Base-by-base conservation (phyloP, 768 basidiomycete genomes). In the Cytidiella melzeri region DNA sequence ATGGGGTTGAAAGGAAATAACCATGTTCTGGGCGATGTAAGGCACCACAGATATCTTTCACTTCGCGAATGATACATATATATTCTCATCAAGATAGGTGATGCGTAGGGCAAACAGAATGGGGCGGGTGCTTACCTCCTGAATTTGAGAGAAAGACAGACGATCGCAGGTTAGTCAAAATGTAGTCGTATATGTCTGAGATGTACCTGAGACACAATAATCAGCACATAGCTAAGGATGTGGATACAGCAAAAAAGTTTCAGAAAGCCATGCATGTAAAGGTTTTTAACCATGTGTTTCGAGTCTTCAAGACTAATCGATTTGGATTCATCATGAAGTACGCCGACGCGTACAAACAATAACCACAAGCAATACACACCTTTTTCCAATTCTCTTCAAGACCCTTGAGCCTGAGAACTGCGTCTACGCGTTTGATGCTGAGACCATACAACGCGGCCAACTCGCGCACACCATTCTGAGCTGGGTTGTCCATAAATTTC, bases 261-360 rank as follows among this genome's bases (percentile, higher is more conserved):
- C 66, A 68, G 65, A 69, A 67, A 69, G 66, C 62, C 65, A 71
- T 66, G 65, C 65, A 69, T 69, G 64, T 65, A 48, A 56, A 47
- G 51, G 58, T 63, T 62, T 80, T 70, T 80, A 88, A 89, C 85
- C 87, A 88, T 78, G 69, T n/a, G n/a, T 64, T 54, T 55, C 9
- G 54, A 60, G 84, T 90, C 90, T 90, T 84, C 67, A 91, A 91
- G 89, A 94, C 90, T 93, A 94, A 94, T 93, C 92, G 84, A 75
- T 76, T 68, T 76, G 68, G 67, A 67, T 69, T 78, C 75, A 76
- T 81, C 84, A 82, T 76, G 47, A 39, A 56, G 51, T 38, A 59
- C 54, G 53, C 53, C 45, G 23, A 43, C 54, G 56, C 43, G 23
- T 39, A 23, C 37, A 37, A 25, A 48, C 23, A 34, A 28, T 43